Conservation (phyloP, 2,329 filamentous ascomycete species). For the Calonectria honghensis region DNA sequence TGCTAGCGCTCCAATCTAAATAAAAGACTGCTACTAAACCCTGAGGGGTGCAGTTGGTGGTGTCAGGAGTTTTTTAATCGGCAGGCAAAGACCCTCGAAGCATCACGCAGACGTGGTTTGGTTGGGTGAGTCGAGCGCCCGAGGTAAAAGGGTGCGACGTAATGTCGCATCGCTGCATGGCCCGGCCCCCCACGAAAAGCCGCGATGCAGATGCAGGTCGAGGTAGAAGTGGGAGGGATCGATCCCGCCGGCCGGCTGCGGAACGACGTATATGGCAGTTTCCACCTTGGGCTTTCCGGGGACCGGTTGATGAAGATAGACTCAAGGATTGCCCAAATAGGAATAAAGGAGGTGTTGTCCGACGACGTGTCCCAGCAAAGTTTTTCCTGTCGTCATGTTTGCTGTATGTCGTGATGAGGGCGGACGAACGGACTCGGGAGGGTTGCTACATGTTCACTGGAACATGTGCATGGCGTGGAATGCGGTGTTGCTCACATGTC, state of each 20-base stretch:
- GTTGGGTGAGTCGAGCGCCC: constrained; percentile 13
- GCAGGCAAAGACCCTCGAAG: constrained; percentile 22
- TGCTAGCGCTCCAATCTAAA: constrained; percentile 24
- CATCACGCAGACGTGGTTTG: constrained; percentile 9
- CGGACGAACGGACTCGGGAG: constrained; percentile 14
- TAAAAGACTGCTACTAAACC: constrained; percentile 22
- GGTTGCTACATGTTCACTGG: background rate
- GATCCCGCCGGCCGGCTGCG: constrained; percentile 30
- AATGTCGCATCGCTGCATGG: constrained; percentile 26
- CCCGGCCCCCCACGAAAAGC: constrained; percentile 32
- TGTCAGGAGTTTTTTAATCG: constrained; percentile 23
- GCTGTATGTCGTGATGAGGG: background rate
- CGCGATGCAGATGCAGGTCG: constrained; percentile 20
- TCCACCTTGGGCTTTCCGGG: constrained; percentile 35
- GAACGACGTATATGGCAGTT: constrained; percentile 15
- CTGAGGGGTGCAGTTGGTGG: constrained; percentile 5
- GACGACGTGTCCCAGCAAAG: background rate
- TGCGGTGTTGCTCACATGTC: constrained; percentile 47
- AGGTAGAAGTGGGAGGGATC: constrained; percentile 27
- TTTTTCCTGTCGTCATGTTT: background rate
- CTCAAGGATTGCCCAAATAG: constrained; percentile 24
- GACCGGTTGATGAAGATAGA: constrained; percentile 19
- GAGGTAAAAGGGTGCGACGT: constrained; percentile 14
- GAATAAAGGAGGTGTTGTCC: background rate
- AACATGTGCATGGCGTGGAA: background rate